Evolutionary conservation across 441 rosid genomes (phyloP), one percentile per base, ranked within the genome.

Genomic region (Oxalis stricta): DNA sequence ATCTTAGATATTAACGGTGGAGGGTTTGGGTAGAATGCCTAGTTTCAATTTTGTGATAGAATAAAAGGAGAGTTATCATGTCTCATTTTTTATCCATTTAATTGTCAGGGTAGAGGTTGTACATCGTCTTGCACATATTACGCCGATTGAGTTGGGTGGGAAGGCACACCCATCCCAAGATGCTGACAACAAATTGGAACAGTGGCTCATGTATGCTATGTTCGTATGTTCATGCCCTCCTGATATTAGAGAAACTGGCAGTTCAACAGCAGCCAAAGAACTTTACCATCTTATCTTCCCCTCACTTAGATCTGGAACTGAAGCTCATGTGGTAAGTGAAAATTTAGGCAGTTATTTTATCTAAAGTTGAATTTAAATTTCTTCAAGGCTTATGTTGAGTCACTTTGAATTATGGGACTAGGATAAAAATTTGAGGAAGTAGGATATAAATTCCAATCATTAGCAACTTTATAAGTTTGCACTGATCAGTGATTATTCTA

Each of bases 221-320:
- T 92, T 87, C 65, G 78, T 92, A 38, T 92, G 99, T 66, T 87
- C 99, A 10, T 92, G 99, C 53, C 97, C 94, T 29, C 96, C 91
- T 33, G 94, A 87, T 69, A 65, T 70, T 44, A 77, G 69, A 71
- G 95, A 84, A 65, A 65, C 80, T 33, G 87, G 93, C 46, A 79
- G 85, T 72, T 68, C 78, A 52, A 74, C 84, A 41, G 79, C 89
- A 55, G 75, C 76, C 62, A 92, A 82, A 69, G 89, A 80, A 34
- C 88, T 92, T 60, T 92, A 84, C 72, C 89, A 78, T 80, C 84
- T 78, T 56, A 82, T 92, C 69, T 82, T 80, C 57, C 83, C 87
- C 35, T 78, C 96, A 28, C 63, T 92, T 38, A 84, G 79, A 70
- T 76, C 94, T 70, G 97, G 96, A 64, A 73, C 85, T 52, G 97